These are phyloP conservation scores for Pholiota adiposa DNA, from an alignment of 1,284 basidiomycete genomes.

Conservation along the genomic window DNA sequence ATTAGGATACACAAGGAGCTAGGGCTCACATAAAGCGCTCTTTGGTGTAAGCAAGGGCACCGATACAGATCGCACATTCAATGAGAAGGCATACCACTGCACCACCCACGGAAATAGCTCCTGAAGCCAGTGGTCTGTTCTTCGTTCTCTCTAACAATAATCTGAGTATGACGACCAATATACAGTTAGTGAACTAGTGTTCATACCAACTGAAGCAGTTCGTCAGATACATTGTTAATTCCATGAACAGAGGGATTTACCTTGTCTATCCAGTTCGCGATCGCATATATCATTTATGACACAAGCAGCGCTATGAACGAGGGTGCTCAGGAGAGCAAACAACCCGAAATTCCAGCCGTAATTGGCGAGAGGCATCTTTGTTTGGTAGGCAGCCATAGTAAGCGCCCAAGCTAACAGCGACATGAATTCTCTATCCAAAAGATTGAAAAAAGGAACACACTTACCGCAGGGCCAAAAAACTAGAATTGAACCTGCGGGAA, in stretches of 20 bases:
- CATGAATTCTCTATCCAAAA: not conserved
- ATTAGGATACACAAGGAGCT: no score
- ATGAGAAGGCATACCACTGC: constrained; percentile 2
- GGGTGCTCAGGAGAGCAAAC: not conserved
- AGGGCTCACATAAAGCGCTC: constrained; percentile 2
- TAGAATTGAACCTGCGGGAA: not conserved
- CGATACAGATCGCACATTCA: constrained; percentile 3
- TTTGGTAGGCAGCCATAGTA: not conserved
- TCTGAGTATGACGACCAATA: not conserved
- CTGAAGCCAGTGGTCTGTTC: constrained; percentile 7
- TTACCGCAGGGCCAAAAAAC: not conserved
- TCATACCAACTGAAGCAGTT: constrained; percentile 2
- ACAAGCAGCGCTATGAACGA: not conserved
- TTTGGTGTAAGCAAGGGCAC: not conserved
- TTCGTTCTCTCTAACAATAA: constrained; percentile 5
- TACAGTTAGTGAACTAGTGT: not conserved
- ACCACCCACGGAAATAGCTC: not conserved
- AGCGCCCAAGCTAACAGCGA: not conserved
- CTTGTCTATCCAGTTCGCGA: constrained; percentile 1
- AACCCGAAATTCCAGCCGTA: not conserved
- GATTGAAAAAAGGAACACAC: not conserved
- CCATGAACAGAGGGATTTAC: not conserved
- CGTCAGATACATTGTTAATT: not conserved
- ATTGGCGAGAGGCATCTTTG: not conserved
- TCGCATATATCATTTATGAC: constrained; percentile 2